Evolutionary conservation across 108 stramenopile genomes (phyloP).

Genomic region (Seminavis robusta): DNA sequence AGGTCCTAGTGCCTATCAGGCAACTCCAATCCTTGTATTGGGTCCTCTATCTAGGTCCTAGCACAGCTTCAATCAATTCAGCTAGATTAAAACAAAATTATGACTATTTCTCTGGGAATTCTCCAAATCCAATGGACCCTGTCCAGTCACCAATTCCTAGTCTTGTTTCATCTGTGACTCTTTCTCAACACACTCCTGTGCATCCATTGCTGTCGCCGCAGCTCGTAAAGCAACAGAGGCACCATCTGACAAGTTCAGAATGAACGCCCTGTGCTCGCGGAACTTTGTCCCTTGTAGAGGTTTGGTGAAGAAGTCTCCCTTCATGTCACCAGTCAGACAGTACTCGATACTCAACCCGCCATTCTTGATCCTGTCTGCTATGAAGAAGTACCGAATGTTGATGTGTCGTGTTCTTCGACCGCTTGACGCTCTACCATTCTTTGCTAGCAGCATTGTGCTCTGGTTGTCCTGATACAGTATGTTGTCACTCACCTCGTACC

Average conservation of each 20-base stretch:
- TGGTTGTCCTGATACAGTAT: conserved; percentile 42
- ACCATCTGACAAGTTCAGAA: conserved; percentile 19
- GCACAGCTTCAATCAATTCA: no score
- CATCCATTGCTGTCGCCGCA: no score
- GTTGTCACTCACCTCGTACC: conserved; percentile 3
- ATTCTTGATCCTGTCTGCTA: conserved; percentile 21
- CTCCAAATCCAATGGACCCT: no score
- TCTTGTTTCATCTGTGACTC: no score
- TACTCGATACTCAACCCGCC: conserved; percentile 22
- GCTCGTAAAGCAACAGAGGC: no score
- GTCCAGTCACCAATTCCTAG: no score
- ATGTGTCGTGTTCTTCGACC: conserved; percentile 27
- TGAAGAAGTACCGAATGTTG: conserved; percentile 37
- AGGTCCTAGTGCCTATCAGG: no score
- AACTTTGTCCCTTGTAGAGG: conserved; percentile 27
- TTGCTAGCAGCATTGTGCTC: conserved; percentile 36
- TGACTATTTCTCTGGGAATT: no score
- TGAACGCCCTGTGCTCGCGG: conserved; percentile 16
- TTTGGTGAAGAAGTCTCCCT: conserved; percentile 28
- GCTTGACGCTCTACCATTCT: conserved; percentile 28
- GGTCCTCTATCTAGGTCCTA: no score
- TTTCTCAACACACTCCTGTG: no score
- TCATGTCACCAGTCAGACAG: conserved; percentile 27
- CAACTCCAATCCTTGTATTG: no score
- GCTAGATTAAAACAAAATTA: no score